phyloP scores from a whole-genome alignment of 1,284 basidiomycete genomes.

The Calocybe gambosa region DNA sequence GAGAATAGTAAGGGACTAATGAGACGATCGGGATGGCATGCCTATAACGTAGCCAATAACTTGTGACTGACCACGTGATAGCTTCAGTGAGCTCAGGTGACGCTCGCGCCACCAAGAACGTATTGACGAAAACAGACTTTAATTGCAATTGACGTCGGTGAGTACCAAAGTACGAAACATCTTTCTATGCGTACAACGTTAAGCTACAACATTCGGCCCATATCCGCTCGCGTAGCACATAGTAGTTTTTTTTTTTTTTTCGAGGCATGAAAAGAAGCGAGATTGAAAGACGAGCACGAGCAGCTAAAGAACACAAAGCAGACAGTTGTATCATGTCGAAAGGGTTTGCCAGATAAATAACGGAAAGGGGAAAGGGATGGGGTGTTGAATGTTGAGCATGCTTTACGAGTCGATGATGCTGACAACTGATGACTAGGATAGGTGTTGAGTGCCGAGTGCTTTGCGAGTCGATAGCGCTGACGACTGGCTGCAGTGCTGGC shows the following conservation, averaged over 20 bases:
- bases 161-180: no score
- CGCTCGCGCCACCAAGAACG: no score
- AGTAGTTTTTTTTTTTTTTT: no score
- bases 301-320: constrained; percentile 2
- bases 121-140: no score
- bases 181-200: not conserved
- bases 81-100: no score
- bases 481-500: not conserved
- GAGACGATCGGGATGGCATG: no score
- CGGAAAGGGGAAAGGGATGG: constrained; percentile 10
- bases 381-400: constrained; percentile 5
- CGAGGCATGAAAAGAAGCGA: not conserved
- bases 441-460: constrained; percentile 1
- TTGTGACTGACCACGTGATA: no score
- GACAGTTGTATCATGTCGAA: constrained; percentile 2
- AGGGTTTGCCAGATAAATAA: constrained; percentile 13
- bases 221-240: no score
- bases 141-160: no score
- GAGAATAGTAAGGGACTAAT: no score
- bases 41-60: no score
- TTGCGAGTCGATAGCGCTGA: not conserved
- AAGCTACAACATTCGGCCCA: not conserved
- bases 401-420: not conserved
- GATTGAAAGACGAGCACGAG: constrained; percentile 3
- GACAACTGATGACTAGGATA: no score